phyloP scores from a whole-genome alignment of 768 basidiomycete genomes.

The Amanita exitialis region DNA sequence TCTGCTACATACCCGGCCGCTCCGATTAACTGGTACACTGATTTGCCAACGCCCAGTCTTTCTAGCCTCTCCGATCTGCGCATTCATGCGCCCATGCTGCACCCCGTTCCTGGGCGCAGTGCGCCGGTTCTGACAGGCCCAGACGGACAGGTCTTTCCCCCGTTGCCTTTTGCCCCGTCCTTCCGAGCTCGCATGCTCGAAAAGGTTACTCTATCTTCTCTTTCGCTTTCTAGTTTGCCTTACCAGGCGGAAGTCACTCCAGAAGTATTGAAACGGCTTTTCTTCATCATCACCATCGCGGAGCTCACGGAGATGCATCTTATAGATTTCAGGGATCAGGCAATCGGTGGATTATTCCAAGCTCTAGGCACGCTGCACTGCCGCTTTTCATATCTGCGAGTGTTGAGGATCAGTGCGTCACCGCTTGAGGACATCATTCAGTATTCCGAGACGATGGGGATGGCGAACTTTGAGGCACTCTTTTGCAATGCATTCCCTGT shows the following conservation, averaged over 20 bases:
- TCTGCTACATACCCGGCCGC: not conserved
- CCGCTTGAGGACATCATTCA: not conserved
- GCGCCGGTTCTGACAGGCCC: not conserved
- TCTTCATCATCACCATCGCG: constrained; percentile 1
- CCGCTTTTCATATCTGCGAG: not conserved
- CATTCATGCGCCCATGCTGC: constrained; percentile 5
- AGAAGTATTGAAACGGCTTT: not conserved
- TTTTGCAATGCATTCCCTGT: constrained; percentile 1
- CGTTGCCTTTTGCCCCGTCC: constrained; percentile 2
- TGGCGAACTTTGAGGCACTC: constrained; percentile 1
- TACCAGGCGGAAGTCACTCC: not conserved
- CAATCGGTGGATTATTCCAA: constrained; percentile 1
- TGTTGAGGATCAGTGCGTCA: not conserved
- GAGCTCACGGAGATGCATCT: not conserved
- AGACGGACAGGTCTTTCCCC: not conserved
- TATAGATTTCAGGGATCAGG: constrained; percentile 1
- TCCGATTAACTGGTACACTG: constrained; percentile 4
- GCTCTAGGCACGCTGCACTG: not conserved
- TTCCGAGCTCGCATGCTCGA: not conserved
- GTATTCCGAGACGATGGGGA: not conserved
- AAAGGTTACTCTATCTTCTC: constrained; percentile 1
- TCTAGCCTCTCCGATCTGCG: not conserved
- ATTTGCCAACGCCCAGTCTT: not conserved
- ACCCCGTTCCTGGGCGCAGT: constrained; percentile 2
- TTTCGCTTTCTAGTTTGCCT: constrained; percentile 1